Conservation (phyloP, 140 eudicot genomes). For the Stevia rebaudiana region DNA sequence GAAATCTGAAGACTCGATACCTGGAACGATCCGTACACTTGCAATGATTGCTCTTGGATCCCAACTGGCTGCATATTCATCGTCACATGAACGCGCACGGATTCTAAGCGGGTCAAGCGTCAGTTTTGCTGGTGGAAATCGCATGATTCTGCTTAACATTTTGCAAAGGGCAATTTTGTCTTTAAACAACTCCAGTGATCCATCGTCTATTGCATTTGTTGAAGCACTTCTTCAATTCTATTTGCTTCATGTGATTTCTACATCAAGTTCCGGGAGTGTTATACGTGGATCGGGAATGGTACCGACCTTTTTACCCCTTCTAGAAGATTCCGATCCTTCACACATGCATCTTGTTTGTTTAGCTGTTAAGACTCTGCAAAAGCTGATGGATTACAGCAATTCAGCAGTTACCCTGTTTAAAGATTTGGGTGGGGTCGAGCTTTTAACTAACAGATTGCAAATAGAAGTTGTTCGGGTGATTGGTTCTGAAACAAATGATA, state of each 20-base stretch:
- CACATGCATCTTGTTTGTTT: conserved; percentile 89
- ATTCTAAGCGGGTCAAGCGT: conserved; percentile 86
- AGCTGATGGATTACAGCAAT: conserved; percentile 99
- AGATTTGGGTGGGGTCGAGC: conserved; percentile 95
- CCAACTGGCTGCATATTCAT: conserved; percentile 87
- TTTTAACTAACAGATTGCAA: conserved; percentile 68
- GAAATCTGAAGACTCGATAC: conserved; percentile 73
- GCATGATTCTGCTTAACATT: conserved; percentile 82
- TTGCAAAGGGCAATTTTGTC: conserved; percentile 91
- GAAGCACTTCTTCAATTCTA: conserved; percentile 95
- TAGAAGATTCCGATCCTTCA: conserved; percentile 71
- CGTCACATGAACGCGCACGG: conserved; percentile 94
- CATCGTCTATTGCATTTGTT: conserved; percentile 74
- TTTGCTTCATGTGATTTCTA: conserved; percentile 90
- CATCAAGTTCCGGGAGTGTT: conserved; percentile 85
- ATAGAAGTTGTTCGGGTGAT: conserved; percentile 83
- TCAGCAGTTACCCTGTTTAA: conserved; percentile 92
- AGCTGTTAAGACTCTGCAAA: conserved; percentile 89
- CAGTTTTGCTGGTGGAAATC: conserved; percentile 90
- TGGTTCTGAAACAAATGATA: conserved; percentile 37
- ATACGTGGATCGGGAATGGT: conserved; percentile 97
- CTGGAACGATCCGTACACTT: conserved; percentile 76
- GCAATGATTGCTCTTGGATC: conserved; percentile 96
- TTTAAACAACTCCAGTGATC: conserved; percentile 60
- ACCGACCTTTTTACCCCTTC: conserved; percentile 88